Percentiles rank a stretch among this genome's conserved stretches.
These are phyloP conservation scores for Paramecium caudatum DNA, from an alignment of 73 alveolate genomes.

Conservation along the genomic window DNA sequence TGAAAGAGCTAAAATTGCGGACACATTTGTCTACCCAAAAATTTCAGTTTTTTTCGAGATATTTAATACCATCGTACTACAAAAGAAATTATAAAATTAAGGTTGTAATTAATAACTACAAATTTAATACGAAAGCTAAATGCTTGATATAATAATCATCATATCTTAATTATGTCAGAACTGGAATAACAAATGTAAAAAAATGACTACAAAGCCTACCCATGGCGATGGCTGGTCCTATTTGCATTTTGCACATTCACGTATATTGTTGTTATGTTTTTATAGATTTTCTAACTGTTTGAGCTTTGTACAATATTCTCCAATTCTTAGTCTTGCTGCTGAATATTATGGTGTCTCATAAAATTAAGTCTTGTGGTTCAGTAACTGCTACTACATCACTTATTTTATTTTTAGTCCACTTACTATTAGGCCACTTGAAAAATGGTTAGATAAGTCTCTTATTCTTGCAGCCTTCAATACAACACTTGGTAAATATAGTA, in stretches of 20 bases:
- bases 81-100: too few species aligned
- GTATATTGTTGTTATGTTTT: not conserved
- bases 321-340: constrained; percentile 16
- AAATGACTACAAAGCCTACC: not conserved
- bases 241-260: constrained; percentile 53
- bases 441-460: constrained; percentile 31
- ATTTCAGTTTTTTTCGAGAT: too few species aligned
- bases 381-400: constrained; percentile 33
- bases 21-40: too few species aligned
- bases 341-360: not conserved
- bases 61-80: too few species aligned
- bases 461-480: not conserved
- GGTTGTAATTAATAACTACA: too few species aligned
- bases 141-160: too few species aligned
- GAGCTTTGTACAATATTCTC: constrained; percentile 44
- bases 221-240: constrained; percentile 49
- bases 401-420: constrained; percentile 2
- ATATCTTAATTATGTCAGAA: too few species aligned
- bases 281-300: not conserved
- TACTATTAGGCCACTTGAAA: constrained; percentile 38
- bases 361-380: not conserved
- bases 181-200: too few species aligned
- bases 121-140: too few species aligned
- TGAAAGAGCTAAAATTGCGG: too few species aligned
- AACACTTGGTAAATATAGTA: not conserved